phyloP scores from a whole-genome alignment of 2,329 filamentous ascomycete species.

The Anthostomella pinea region DNA sequence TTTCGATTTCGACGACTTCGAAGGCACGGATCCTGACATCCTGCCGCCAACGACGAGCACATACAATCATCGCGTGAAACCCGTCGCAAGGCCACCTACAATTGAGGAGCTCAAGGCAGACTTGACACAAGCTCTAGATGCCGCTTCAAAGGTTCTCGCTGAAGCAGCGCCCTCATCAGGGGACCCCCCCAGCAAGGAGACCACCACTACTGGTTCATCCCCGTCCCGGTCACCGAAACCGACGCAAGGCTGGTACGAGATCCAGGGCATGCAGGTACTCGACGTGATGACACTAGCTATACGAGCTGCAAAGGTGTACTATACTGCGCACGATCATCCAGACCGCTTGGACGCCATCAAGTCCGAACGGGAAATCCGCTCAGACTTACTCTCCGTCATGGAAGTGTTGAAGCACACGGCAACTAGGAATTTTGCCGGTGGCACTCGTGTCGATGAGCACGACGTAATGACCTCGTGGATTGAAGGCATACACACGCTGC shows the following conservation, averaged over 20 bases:
- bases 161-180: slow-evolving; percentile 47
- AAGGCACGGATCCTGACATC: slow-evolving; percentile 71
- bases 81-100: slow-evolving; percentile 79
- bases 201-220: slow-evolving; percentile 9
- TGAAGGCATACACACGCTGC: slow-evolving; percentile 69
- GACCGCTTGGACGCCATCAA: slow-evolving; percentile 83
- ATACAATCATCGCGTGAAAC: slow-evolving; percentile 81
- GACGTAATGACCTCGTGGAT: slow-evolving; percentile 78
- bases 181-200: slow-evolving; percentile 10
- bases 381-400: slow-evolving; percentile 80
- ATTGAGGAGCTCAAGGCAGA: slow-evolving; percentile 70
- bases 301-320: slow-evolving; percentile 91
- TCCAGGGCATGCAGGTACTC: slow-evolving; percentile 87
- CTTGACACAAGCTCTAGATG: slow-evolving; percentile 43
- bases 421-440: slow-evolving; percentile 78
- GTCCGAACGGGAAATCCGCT: slow-evolving; percentile 78
- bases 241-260: slow-evolving; percentile 72
- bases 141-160: slow-evolving; percentile 57
- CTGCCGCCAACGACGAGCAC: slow-evolving; percentile 97
- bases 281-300: slow-evolving; percentile 96
- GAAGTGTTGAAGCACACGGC: slow-evolving; percentile 93
- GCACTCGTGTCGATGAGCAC: slow-evolving; percentile 75
- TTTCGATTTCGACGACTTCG: slow-evolving; percentile 58
- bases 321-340: slow-evolving; percentile 86
- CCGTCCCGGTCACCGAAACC: slow-evolving; percentile 27